Conservation (phyloP, 352 stramenopile species). For the Globisporangium takayamanum region DNA sequence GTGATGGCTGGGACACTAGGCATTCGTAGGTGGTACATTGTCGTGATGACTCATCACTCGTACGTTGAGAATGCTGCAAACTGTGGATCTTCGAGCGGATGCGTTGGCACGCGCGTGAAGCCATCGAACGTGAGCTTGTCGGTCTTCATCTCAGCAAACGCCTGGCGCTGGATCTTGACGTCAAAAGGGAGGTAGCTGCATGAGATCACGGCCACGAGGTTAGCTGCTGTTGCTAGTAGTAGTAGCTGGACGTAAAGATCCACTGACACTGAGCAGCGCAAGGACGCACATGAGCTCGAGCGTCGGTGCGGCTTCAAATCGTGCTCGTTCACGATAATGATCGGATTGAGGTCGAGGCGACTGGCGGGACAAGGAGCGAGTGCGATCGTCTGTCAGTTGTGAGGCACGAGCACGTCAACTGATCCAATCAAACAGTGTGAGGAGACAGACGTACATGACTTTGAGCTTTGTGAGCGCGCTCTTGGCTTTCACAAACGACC, state of each 20-base stretch:
- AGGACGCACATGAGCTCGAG: conserved; percentile 58
- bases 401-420: not conserved
- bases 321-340: conserved; percentile 70
- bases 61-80: conserved; percentile 51
- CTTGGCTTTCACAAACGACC: conserved; percentile 37
- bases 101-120: conserved; percentile 36
- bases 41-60: not conserved
- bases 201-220: not conserved
- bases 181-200: conserved; percentile 65
- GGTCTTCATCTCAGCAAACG: conserved; percentile 70
- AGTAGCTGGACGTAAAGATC: not conserved
- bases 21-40: not conserved
- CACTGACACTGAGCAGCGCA: not conserved
- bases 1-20: too few species aligned
- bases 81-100: conserved; percentile 58
- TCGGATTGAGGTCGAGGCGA: conserved; percentile 66
- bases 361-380: conserved; percentile 16
- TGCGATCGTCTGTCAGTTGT: not conserved
- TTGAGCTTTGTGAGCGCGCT: conserved; percentile 46
- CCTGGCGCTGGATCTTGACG: conserved; percentile 65
- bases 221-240: not conserved
- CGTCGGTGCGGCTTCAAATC: conserved; percentile 37
- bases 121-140: conserved; percentile 62
- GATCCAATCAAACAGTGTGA: not conserved
- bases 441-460: conserved; percentile 47